Conservation (phyloP, 495 filamentous ascomycete genomes). For the Lentithecium fluviatile region DNA sequence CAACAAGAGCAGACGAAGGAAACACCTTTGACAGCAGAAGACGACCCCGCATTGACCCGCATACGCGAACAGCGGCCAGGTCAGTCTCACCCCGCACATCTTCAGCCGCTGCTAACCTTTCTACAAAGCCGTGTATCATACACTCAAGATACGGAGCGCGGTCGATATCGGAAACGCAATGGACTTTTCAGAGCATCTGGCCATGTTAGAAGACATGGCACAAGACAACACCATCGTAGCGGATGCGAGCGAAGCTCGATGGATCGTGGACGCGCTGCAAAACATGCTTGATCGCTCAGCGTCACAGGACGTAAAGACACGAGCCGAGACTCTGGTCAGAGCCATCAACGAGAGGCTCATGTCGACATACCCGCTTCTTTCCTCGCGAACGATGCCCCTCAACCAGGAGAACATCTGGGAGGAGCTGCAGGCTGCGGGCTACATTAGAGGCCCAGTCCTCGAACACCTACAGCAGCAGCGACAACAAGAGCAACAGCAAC, state of each 20-base stretch:
- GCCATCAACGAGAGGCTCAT: constrained; percentile 32
- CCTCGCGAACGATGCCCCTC: constrained; percentile 1
- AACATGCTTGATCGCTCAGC: constrained; percentile 11
- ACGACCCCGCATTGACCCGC: neutral
- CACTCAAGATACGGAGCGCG: constrained; percentile 23
- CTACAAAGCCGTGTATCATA: constrained; percentile 13
- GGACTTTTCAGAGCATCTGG: constrained; percentile 7
- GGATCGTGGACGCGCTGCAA: constrained; percentile 20
- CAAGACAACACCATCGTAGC: constrained; percentile 1
- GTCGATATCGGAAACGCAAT: constrained; percentile 6
- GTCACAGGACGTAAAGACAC: constrained; percentile 8
- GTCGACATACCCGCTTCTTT: constrained; percentile 26
- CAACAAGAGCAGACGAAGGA: no score
- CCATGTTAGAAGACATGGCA: constrained; percentile 19
- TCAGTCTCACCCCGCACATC: neutral
- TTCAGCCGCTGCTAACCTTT: neutral
- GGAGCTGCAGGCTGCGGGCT: constrained; percentile 25
- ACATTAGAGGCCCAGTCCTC: constrained; percentile 7
- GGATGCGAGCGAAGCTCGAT: constrained; percentile 27
- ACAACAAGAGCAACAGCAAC: constrained; percentile 19
- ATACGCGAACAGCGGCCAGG: constrained; percentile 16
- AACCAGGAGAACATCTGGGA: constrained; percentile 20
- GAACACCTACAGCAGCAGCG: constrained; percentile 19
- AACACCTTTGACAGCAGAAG: neutral
- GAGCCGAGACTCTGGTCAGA: constrained; percentile 15